Conservation (phyloP, 371 early-diverging fungal genomes). For the Lichtheimia hyalospora region DNA sequence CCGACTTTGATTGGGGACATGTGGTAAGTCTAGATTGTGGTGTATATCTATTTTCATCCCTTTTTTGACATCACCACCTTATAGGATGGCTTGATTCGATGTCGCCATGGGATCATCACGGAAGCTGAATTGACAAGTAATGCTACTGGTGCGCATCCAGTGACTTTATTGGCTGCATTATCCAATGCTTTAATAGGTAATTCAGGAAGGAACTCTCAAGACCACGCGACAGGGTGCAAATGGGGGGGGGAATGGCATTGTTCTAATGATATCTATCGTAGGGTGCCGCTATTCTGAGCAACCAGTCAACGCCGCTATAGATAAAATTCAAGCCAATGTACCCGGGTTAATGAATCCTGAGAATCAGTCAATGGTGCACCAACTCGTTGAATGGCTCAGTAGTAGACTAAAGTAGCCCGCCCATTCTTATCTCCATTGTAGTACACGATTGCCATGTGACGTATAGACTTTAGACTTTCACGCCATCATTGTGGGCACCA, state of each 20-base stretch:
- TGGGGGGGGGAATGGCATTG: not conserved
- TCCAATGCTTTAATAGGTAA: slow-evolving; percentile 43
- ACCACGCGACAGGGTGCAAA: not conserved
- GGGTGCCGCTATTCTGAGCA: slow-evolving; percentile 52
- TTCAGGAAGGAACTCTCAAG: too few relatives aligned
- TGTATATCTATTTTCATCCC: not conserved
- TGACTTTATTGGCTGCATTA: slow-evolving; percentile 38
- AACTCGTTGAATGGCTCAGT: slow-evolving; percentile 30
- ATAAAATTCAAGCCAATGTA: slow-evolving; percentile 41
- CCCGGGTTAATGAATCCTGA: slow-evolving; percentile 41
- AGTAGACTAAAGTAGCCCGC: slow-evolving; percentile 3
- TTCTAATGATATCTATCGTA: slow-evolving; percentile 3
- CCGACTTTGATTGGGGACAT: slow-evolving; percentile 58
- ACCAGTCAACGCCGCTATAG: slow-evolving; percentile 70
- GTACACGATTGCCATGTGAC: not conserved
- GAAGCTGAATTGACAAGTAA: slow-evolving; percentile 36
- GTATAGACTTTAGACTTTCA: too few relatives aligned
- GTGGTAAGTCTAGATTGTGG: slow-evolving; percentile 45
- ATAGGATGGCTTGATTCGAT: slow-evolving; percentile 25
- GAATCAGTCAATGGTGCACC: slow-evolving; percentile 25
- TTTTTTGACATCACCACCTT: not conserved
- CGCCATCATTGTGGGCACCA: too few relatives aligned
- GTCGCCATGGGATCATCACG: slow-evolving; percentile 41
- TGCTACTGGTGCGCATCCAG: slow-evolving; percentile 27
- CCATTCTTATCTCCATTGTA: not conserved